phyloP scores from a whole-genome alignment of 768 basidiomycete species.

The Suillus plorans region DNA sequence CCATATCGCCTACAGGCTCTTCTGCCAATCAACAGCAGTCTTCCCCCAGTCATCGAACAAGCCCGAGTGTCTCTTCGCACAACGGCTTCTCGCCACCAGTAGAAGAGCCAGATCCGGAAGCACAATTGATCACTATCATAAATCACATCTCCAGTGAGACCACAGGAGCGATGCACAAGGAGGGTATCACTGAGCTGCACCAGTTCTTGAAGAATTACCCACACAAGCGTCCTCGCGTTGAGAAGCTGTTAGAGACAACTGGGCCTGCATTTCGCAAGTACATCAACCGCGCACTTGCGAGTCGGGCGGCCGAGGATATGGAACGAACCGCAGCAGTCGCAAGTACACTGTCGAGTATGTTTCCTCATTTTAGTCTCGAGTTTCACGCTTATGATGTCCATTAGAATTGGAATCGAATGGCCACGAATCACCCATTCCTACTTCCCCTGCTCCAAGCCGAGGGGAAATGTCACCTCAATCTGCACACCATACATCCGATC shows the following conservation, averaged over 20 bases:
- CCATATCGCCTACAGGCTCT: constrained; percentile 70
- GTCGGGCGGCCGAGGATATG: constrained; percentile 83
- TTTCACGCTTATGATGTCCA: constrained; percentile 11
- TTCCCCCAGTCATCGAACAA: constrained; percentile 64
- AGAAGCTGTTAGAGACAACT: constrained; percentile 86
- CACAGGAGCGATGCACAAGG: constrained; percentile 86
- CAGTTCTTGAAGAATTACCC: constrained; percentile 92
- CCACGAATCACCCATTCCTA: constrained; percentile 29
- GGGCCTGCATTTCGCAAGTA: constrained; percentile 91
- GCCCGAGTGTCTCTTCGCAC: constrained; percentile 63
- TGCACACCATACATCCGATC: constrained; percentile 32
- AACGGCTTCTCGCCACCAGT: constrained; percentile 53
- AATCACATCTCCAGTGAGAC: constrained; percentile 87
- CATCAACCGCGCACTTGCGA: constrained; percentile 84
- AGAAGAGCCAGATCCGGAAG: constrained; percentile 87
- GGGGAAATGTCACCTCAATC: constrained; percentile 34
- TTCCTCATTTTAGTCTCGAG: constrained; percentile 1
- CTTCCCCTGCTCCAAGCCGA: constrained; percentile 32
- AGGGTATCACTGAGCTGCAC: constrained; percentile 92
- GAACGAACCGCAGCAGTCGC: constrained; percentile 79
- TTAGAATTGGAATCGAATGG: constrained; percentile 66
- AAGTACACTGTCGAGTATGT: constrained; percentile 74
- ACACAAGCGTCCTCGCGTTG: constrained; percentile 76
- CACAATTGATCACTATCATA: constrained; percentile 77
- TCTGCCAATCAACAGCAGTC: constrained; percentile 55